Base-by-base conservation (phyloP, 2,329 filamentous ascomycete genomes). In the Aureobasidium sp. region DNA sequence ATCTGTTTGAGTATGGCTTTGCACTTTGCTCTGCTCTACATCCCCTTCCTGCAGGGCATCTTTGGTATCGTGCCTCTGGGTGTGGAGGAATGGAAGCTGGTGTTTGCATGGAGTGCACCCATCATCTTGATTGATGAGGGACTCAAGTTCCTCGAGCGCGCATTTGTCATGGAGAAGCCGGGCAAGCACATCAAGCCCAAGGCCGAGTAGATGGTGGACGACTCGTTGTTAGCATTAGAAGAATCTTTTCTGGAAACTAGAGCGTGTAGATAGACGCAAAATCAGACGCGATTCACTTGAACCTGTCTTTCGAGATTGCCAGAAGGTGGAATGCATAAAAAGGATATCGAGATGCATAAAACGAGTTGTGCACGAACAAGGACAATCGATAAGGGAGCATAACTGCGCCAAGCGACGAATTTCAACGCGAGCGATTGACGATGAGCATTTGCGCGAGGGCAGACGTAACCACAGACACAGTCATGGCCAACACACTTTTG, bases 1-100 rank as follows among this genome's bases (percentile, higher is more conserved):
- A 96, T 99, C 71, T 81, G 83, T 12, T 79, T 99, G 65, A 96
- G 90, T 42, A 99, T 99, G 94, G 85, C 85, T 0, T 82, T 99
- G 62, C 94, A 99, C 81, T 97, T 97, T 74, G 90, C 87, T 27
- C 87, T 99, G 54, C 82, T 99, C 40, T 99, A 99, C 77, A 88
- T 87, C 2, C 94, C 95, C 0, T 85, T 96, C 77, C 77, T 99
- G 63, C 93, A 97, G 77, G 80, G 79, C 8, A 78, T 99, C 63
- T 99, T 99, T 79, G 90, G 89, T 40, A 97, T 99, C 66, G 77
- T 96, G 65, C 92, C 94, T 11, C 77, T 99, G 67, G 88, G 93
- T 72, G 85, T 83, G 84, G 81, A 78, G 22, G 94, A 99, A 77
- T 99, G 94, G 94, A 86, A 91, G 77, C 92, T 95, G 19, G 94